phyloP scores from a whole-genome alignment of 2,329 filamentous ascomycete genomes.

The Trematosphaeria pertusa region DNA sequence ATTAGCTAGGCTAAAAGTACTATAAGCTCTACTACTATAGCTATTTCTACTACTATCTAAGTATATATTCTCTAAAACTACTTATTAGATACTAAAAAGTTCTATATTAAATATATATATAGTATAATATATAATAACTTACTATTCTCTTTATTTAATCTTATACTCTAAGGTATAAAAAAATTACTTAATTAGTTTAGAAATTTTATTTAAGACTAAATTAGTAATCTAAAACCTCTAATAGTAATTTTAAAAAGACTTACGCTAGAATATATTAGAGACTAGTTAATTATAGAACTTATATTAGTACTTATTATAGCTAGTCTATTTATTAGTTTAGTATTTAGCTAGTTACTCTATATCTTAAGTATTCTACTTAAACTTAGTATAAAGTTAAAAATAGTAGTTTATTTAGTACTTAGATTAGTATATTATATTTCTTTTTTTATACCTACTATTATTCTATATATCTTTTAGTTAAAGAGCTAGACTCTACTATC shows the following conservation, averaged over 20 bases:
- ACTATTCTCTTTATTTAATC: conserved; percentile 4
- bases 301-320: conserved; percentile 7
- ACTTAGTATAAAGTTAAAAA: conserved; percentile 6
- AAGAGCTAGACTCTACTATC: conserved; percentile 5
- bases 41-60: conserved; percentile 1
- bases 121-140: conserved; percentile 9
- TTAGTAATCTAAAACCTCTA: too few relatives aligned
- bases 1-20: not conserved
- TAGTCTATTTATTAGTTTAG: conserved; percentile 1
- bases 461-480: not conserved
- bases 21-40: not conserved
- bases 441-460: conserved; percentile 7
- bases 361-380: conserved; percentile 5
- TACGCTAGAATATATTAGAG: too few relatives aligned
- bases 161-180: too few relatives aligned
- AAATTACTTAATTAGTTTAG: too few relatives aligned
- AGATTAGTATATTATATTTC: not conserved
- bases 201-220: too few relatives aligned
- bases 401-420: conserved; percentile 1
- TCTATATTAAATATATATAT: conserved; percentile 3
- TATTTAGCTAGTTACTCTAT: conserved; percentile 4
- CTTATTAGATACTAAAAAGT: conserved; percentile 7
- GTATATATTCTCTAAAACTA: conserved; percentile 7
- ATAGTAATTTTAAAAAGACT: too few relatives aligned
- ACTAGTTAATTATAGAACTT: conserved; percentile 4